Conservation (phyloP, 306 rosid species). For the Cicer chorassanicum region DNA sequence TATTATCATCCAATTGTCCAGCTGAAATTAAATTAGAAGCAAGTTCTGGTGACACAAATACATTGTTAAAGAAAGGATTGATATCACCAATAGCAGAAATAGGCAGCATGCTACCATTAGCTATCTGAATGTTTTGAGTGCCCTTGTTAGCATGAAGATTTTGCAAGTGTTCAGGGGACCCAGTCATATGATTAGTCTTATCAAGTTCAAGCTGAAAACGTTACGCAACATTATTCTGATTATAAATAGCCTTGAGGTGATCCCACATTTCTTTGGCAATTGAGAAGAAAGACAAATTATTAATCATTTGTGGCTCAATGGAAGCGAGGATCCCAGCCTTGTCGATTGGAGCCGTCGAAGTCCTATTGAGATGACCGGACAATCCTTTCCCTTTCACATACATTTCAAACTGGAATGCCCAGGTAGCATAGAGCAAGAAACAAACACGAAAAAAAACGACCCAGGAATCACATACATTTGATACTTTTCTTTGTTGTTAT, state of each 20-base stretch:
- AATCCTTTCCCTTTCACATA: no score
- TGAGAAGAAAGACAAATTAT: background rate
- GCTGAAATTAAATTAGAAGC: background rate
- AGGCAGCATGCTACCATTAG: background rate
- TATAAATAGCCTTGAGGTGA: background rate
- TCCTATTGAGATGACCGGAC: no score
- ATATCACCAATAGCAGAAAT: background rate
- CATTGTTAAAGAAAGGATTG: background rate
- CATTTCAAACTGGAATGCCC: no score
- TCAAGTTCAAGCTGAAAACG: background rate
- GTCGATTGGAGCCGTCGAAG: no score
- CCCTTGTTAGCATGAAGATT: background rate
- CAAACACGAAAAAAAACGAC: no score
- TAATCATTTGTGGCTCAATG: background rate
- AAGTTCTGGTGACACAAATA: background rate
- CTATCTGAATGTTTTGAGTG: background rate
- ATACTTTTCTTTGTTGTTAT: no score
- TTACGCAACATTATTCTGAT: background rate
- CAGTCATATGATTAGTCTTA: no score
- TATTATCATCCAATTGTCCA: background rate
- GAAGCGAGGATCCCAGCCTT: no score
- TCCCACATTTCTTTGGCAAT: background rate
- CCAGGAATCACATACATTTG: no score
- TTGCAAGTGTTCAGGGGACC: background rate
- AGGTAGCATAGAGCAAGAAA: no score